A percentile compares a stretch with the other conserved stretches of the same genome.
Evolutionary conservation across 805 yeast genomes (phyloP).

Genomic region (Saccharomycopsis vini): DNA sequence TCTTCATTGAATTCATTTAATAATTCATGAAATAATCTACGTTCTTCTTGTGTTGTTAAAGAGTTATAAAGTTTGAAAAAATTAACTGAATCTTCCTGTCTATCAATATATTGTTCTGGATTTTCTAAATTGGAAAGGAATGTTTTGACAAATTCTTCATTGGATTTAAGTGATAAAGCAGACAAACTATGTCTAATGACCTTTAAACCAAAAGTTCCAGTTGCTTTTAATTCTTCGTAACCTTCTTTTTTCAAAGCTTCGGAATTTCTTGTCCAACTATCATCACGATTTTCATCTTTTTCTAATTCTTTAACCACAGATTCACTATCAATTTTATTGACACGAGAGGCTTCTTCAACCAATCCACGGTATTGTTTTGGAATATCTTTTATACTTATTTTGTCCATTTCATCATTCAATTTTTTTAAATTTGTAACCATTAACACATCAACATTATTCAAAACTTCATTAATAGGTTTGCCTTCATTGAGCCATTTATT

Average conservation of each 20-base stretch:
- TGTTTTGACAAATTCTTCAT: conserved; percentile 11
- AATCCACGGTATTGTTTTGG: conserved; percentile 28
- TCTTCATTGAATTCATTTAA: conserved; percentile 63
- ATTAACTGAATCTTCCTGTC: conserved; percentile 32
- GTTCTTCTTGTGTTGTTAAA: conserved; percentile 40
- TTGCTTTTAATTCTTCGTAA: conserved; percentile 48
- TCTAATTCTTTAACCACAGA: conserved; percentile 4
- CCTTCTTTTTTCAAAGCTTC: conserved; percentile 45
- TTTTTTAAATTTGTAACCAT: conserved; percentile 13
- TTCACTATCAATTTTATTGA: conserved; percentile 1
- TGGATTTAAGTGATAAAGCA: conserved; percentile 33
- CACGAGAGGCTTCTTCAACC: background rate
- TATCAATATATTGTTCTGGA: conserved; percentile 19
- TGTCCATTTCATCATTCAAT: conserved; percentile 20
- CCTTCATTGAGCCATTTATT: conserved; percentile 21
- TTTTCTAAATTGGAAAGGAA: conserved; percentile 9
- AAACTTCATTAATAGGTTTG: conserved; percentile 24
- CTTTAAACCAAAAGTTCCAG: conserved; percentile 68
- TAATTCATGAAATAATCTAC: conserved; percentile 49
- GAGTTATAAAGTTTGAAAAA: conserved; percentile 58
- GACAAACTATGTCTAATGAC: conserved; percentile 67
- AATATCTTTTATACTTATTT: conserved; percentile 20
- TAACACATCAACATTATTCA: conserved; percentile 40
- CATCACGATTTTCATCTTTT: background rate
- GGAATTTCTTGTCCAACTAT: conserved; percentile 17